Conservation (phyloP, 129 eudicot genomes). For the Apium graveolens region DNA sequence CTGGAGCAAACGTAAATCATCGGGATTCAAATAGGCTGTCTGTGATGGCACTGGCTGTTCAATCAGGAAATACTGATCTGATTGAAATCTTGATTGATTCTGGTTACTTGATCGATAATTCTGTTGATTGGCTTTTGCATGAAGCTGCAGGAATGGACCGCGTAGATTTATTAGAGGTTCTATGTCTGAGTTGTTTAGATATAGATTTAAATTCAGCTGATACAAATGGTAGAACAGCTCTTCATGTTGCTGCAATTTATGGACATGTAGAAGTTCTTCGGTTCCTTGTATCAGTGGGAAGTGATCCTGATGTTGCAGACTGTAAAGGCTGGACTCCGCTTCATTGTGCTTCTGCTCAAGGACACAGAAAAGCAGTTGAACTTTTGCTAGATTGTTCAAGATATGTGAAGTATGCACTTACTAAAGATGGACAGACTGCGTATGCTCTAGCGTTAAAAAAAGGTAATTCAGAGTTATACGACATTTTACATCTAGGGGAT, state of each 20-base stretch:
- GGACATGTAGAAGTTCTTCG: slow-evolving; percentile 38
- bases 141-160: slow-evolving; percentile 36
- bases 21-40: slow-evolving; percentile 26
- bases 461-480: slow-evolving; percentile 35
- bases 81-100: slow-evolving; percentile 40
- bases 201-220: slow-evolving; percentile 41
- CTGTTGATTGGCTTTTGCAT: slow-evolving; percentile 40
- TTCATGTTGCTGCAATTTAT: slow-evolving; percentile 44
- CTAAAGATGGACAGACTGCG: slow-evolving; percentile 47
- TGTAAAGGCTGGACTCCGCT: slow-evolving; percentile 48
- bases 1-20: slow-evolving; percentile 40
- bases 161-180: slow-evolving; percentile 47
- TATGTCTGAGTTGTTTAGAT: slow-evolving; percentile 47
- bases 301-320: slow-evolving; percentile 42
- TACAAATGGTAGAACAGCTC: slow-evolving; percentile 44
- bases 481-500: slow-evolving; percentile 43
- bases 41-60: slow-evolving; percentile 43
- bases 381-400: slow-evolving; percentile 28
- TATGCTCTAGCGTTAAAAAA: slow-evolving; percentile 44
- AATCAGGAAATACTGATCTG: slow-evolving; percentile 32
- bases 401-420: slow-evolving; percentile 39
- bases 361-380: slow-evolving; percentile 43
- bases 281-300: slow-evolving; percentile 48
- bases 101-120: slow-evolving; percentile 33
- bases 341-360: slow-evolving; percentile 45